Evolutionary conservation across 768 basidiomycete species (phyloP), one percentile per base, ranked within the genome.

Genomic region (Leccinum fibrillosum): DNA sequence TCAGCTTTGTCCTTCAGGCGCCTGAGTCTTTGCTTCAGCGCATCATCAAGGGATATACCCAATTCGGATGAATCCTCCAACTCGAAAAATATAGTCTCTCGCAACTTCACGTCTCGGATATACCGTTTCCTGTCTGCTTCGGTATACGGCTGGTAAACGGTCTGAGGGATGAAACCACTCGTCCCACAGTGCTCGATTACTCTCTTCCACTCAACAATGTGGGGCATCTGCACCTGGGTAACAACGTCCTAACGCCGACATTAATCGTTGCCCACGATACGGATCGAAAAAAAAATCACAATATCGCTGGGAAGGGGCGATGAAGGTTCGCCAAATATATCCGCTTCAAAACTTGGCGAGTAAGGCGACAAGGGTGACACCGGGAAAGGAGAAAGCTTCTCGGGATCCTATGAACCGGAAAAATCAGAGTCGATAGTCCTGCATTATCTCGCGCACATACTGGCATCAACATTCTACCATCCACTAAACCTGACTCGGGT

Each of bases 61-160:
- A 77, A 81, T 61, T 84, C 84, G 1, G 72, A 69, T 6, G 86
- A 82, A 53, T 76, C 71, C 23, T 81, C 75, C 58, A 78, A 77
- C 69, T 72, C 76, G 68, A 91, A 91, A 63, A 81, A 80, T 60
- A 91, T 84, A 2, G 89, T 88, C 4, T 69, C 69, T 63, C 86
- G 84, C 49, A 91, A 76, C 1, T 78, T 67, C 42, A 86, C 84
- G 53, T 90, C 86, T 56, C 84, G 85, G 25, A 91, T 88, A 62
- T 91, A 92, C 21, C 90, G 85, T 39, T 84, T 83, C 37, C 83
- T 80, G 70, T 91, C 89, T 58, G 86, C 89, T 54, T 83, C 85
- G 3, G 90, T 90, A 66, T 89, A 85, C 2, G 90, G 90, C 61
- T 82, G 82, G 67, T 91, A 92, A 72, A 88, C 84, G 30, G 63